A percentile compares a stretch with the other conserved stretches of the same genome.
Evolutionary conservation across 1,139 yeast species (phyloP).

Genomic region (Suhomyces wounanorum): DNA sequence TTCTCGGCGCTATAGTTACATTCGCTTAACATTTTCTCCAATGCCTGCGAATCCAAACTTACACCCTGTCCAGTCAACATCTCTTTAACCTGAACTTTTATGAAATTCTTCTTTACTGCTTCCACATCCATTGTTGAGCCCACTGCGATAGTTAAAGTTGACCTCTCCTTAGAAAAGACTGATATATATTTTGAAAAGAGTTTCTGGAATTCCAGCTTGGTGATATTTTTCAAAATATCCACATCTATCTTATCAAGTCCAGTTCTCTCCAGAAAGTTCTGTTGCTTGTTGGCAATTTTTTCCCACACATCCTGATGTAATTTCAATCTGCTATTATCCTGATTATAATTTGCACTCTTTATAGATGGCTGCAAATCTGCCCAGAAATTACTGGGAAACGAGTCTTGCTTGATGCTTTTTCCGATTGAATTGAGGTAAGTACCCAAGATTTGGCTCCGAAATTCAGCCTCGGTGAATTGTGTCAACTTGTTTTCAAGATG

Average conservation of each 20-base stretch:
- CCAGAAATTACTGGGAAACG: slow-evolving; percentile 24
- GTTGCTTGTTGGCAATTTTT: slow-evolving; percentile 45
- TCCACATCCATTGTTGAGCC: slow-evolving; percentile 30
- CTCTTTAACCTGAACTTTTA: slow-evolving; percentile 39
- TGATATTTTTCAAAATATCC: slow-evolving; percentile 24
- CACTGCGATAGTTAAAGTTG: slow-evolving; percentile 35
- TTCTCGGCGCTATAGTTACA: slow-evolving; percentile 35
- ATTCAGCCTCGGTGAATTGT: slow-evolving; percentile 31
- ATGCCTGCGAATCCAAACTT: slow-evolving; percentile 36
- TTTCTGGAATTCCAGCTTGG: slow-evolving; percentile 28
- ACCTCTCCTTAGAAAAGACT: slow-evolving; percentile 34
- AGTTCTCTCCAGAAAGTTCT: slow-evolving; percentile 32
- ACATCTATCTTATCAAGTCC: slow-evolving; percentile 41
- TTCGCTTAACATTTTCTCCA: slow-evolving; percentile 35
- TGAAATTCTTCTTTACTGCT: slow-evolving; percentile 30
- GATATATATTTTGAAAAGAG: slow-evolving; percentile 40
- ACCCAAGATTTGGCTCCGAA: slow-evolving; percentile 31
- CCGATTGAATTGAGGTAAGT: slow-evolving; percentile 35
- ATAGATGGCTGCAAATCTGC: slow-evolving; percentile 25
- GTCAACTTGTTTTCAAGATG: slow-evolving; percentile 34
- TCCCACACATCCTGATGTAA: slow-evolving; percentile 51
- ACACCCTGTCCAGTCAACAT: slow-evolving; percentile 46
- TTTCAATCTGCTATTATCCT: slow-evolving; percentile 28
- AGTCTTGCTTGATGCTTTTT: slow-evolving; percentile 9
- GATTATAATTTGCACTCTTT: slow-evolving; percentile 29